Evolutionary conservation across 1,284 basidiomycete genomes (phyloP), one percentile per base, ranked within the genome.

Genomic region (Trametes sp.): DNA sequence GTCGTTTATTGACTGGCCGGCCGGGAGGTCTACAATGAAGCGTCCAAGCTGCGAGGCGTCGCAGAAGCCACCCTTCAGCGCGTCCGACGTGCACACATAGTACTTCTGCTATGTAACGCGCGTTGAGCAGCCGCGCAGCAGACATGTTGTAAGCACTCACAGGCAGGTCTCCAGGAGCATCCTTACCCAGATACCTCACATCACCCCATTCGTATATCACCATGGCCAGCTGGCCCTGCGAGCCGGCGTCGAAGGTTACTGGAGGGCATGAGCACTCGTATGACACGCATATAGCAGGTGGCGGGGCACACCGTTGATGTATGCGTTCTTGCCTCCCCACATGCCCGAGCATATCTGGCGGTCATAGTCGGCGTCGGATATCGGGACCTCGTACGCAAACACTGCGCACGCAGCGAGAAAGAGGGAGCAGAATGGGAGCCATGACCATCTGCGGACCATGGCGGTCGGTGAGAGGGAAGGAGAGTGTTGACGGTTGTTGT

Each of bases 201-300:
- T 99, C 97, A 31, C 82, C 75, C 93, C 96, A 98, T 77, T 99
- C 97, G 75, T 98, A 99, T 51, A 99, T 88, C 60, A 98, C 91
- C 81, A 97, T 89, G 19, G 97, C 93, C 29, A 98, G 82, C 73
- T 96, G 93, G n/a, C 97, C 97, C 70, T 87, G 81, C 3, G 95
- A 95, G n/a, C 78, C 63, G 4, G 81, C 77, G 69, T 94, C 87
- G 78, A 98, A 98, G 7, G 87, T 87, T 58, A 97, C 95, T 97
- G 48, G 28, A 54, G 35, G 33, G 26, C 52, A 50, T 72, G 59
- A 69, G 67, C 51, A 56, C 49, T 46, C 35, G n/a, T 45, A 29
- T 24, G 31, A 41, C 41, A 49, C 24, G 44, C 14, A 33, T 48
- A 46, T n/a, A 62, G 51, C 44, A 29, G 42, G 23, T 35, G 54